phyloP scores from a whole-genome alignment of 805 yeast genomes.

The Blastobotrys peoriensis region DNA sequence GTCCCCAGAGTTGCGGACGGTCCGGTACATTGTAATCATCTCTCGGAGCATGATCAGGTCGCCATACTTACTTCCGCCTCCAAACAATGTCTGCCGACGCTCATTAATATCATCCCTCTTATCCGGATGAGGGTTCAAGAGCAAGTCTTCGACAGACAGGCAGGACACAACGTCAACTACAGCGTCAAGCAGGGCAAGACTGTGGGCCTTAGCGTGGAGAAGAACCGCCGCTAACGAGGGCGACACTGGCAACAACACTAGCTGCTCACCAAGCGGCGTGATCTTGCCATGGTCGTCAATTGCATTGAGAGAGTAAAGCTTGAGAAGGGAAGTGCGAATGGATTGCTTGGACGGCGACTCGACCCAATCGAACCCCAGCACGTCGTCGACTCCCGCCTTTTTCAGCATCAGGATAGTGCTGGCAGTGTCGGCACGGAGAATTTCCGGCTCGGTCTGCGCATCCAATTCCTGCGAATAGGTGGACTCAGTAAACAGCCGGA shows the following conservation, averaged over 20 bases:
- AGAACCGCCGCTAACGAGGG: slow-evolving; percentile 88
- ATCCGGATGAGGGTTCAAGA: slow-evolving; percentile 74
- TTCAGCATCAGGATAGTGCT: slow-evolving; percentile 81
- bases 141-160: slow-evolving; percentile 82
- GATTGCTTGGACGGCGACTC: slow-evolving; percentile 83
- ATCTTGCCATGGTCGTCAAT: slow-evolving; percentile 69
- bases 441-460: slow-evolving; percentile 88
- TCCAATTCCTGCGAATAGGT: slow-evolving; percentile 55
- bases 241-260: slow-evolving; percentile 87
- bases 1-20: slow-evolving; percentile 25
- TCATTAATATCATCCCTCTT: slow-evolving; percentile 79
- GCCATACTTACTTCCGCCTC: slow-evolving; percentile 68
- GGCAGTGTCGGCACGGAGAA: slow-evolving; percentile 76
- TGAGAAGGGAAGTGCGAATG: slow-evolving; percentile 66
- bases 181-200: slow-evolving; percentile 41
- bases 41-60: slow-evolving; percentile 82
- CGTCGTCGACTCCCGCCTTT: slow-evolving; percentile 74
- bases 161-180: slow-evolving; percentile 90
- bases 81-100: slow-evolving; percentile 61
- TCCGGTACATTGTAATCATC: slow-evolving; percentile 50
- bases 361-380: slow-evolving; percentile 81
- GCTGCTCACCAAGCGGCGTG: slow-evolving; percentile 72
- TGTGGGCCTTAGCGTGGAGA: slow-evolving; percentile 49
- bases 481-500: slow-evolving; percentile 69
- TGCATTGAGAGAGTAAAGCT: slow-evolving; percentile 74